These are phyloP conservation scores for Crithidia brevicula DNA, from an alignment of 208 protist species.

Conservation along the genomic window DNA sequence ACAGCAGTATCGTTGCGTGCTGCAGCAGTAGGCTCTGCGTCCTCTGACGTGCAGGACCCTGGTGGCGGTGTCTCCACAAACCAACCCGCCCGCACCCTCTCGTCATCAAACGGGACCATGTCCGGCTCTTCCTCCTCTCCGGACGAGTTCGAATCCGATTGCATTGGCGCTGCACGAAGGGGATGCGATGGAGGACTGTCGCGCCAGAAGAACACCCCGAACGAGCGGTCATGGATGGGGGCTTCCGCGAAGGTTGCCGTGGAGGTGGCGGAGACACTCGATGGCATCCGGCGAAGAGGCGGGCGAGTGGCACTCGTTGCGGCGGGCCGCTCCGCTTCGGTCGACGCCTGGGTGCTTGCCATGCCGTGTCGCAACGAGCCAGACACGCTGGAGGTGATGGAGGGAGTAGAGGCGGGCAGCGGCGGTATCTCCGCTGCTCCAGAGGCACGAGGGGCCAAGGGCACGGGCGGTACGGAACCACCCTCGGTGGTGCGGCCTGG, in stretches of 20 bases:
- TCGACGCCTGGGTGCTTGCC: not conserved
- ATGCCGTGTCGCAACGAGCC: too few relatives aligned
- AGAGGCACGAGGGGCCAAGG: not conserved
- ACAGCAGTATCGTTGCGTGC: not conserved
- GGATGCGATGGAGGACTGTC: slow-evolving; percentile 26
- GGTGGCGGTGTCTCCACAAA: not conserved
- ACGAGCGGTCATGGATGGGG: slow-evolving; percentile 6
- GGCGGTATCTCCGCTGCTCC: not conserved
- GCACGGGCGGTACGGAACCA: not conserved
- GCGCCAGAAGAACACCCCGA: slow-evolving; percentile 11
- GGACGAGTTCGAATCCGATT: not conserved
- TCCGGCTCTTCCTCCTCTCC: slow-evolving; percentile 2
- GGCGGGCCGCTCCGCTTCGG: slow-evolving; percentile 5
- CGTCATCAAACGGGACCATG: not conserved
- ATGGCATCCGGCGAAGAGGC: not conserved
- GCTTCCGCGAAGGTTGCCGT: slow-evolving; percentile 13
- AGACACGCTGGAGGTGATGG: not conserved
- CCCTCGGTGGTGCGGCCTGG: not conserved
- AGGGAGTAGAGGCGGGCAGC: not conserved
- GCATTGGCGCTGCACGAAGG: slow-evolving; percentile 15
- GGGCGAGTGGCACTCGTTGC: not conserved
- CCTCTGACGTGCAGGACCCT: not conserved
- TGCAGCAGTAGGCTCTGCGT: not conserved
- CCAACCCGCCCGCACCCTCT: not conserved
- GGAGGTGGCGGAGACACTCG: slow-evolving; percentile 9